These are phyloP conservation scores for Penicillium paxilli DNA, from an alignment of 495 filamentous ascomycete genomes.

Conservation along the genomic window DNA sequence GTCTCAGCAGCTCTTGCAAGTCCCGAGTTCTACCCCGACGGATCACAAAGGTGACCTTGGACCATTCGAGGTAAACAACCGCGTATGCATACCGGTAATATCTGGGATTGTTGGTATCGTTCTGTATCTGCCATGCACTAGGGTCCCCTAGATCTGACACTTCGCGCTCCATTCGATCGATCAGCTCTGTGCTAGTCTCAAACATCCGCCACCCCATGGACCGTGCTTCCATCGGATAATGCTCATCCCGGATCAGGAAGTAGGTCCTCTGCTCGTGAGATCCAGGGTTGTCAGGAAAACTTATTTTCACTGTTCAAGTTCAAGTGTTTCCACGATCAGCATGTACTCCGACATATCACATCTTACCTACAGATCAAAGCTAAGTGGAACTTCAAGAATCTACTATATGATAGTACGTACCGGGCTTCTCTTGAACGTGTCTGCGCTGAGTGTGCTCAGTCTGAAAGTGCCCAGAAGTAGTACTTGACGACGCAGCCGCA, in stretches of 20 bases:
- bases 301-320: not conserved
- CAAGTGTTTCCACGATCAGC: not conserved
- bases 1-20: constrained; percentile 7
- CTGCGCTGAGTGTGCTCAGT: too few species aligned
- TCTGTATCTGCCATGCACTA: not conserved
- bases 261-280: not conserved
- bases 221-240: not conserved
- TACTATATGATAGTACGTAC: too few species aligned
- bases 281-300: not conserved
- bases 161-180: not conserved
- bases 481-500: not conserved
- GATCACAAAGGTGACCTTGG: constrained; percentile 4
- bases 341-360: not conserved
- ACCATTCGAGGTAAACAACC: constrained; percentile 7
- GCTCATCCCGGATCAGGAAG: not conserved
- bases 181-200: not conserved
- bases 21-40: constrained; percentile 6
- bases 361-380: too few species aligned
- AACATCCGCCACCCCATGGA: not conserved
- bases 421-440: not conserved
- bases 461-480: too few species aligned
- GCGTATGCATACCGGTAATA: constrained; percentile 2
- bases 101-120: not conserved
- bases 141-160: not conserved
- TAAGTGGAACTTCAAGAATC: too few species aligned